Conservation (phyloP, 2,329 filamentous ascomycete genomes). For the Colletotrichum sublineola region DNA sequence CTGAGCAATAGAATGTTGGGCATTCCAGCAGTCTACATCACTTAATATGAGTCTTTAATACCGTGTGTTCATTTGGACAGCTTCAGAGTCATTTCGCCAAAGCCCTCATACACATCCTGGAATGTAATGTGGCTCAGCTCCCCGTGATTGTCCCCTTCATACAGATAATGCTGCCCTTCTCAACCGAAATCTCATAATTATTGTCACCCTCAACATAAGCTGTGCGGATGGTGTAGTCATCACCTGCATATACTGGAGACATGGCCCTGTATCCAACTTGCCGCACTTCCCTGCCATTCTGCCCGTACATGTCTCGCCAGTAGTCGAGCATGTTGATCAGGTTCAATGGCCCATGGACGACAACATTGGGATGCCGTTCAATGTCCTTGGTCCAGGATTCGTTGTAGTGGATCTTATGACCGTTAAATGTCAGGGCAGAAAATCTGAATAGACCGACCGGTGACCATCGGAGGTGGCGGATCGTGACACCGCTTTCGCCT, state of each 20-base stretch:
- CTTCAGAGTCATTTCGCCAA: background rate
- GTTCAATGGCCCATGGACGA: slow-evolving; percentile 86
- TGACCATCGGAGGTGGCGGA: slow-evolving; percentile 58
- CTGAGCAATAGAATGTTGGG: no score
- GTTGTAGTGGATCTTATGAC: slow-evolving; percentile 87
- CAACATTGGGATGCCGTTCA: slow-evolving; percentile 77
- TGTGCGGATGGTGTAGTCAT: slow-evolving; percentile 73
- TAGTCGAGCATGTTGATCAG: slow-evolving; percentile 80
- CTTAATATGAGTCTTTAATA: no score
- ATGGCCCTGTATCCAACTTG: slow-evolving; percentile 76
- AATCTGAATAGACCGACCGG: slow-evolving; percentile 78
- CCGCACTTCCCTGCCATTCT: slow-evolving; percentile 35
- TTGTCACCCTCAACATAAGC: slow-evolving; percentile 53
- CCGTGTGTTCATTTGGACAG: background rate
- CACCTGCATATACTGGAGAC: slow-evolving; percentile 77
- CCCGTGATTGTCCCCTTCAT: slow-evolving; percentile 51
- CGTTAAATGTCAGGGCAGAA: slow-evolving; percentile 88
- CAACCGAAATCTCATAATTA: slow-evolving; percentile 62
- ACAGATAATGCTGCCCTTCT: slow-evolving; percentile 53
- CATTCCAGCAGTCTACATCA: no score
- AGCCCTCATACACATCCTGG: no score
- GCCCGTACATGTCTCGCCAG: slow-evolving; percentile 65
- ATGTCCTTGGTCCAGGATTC: slow-evolving; percentile 72
- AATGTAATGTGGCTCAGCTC: background rate
- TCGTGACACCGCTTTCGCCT: slow-evolving; percentile 36